These are phyloP conservation scores for Phytophthora meadii DNA, from an alignment of 352 stramenopile genomes.

Conservation along the genomic window DNA sequence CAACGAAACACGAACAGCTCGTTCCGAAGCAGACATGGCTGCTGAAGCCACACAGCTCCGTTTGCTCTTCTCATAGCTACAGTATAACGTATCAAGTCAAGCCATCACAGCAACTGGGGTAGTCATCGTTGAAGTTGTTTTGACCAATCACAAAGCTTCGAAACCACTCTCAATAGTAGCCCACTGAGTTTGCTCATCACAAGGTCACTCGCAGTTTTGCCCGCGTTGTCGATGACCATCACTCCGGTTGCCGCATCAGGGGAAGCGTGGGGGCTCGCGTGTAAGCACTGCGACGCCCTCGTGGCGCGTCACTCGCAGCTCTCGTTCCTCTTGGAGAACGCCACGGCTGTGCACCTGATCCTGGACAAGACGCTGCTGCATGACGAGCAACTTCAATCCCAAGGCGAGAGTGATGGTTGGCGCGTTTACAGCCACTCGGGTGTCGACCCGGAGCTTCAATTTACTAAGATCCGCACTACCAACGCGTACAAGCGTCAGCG, in stretches of 20 bases:
- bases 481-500: constrained; percentile 46
- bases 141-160: constrained; percentile 22
- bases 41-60: constrained; percentile 67
- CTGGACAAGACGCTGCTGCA: constrained; percentile 46
- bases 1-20: constrained; percentile 74
- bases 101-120: not conserved
- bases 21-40: constrained; percentile 84
- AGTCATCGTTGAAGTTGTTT: constrained; percentile 26
- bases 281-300: constrained; percentile 34
- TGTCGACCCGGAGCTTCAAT: constrained; percentile 42
- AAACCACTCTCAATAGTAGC: constrained; percentile 7
- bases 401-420: constrained; percentile 39
- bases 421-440: constrained; percentile 34
- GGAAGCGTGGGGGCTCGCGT: constrained; percentile 40
- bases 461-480: constrained; percentile 56
- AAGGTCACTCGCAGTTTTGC: constrained; percentile 7
- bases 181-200: constrained; percentile 10
- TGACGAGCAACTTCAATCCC: constrained; percentile 37
- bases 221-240: constrained; percentile 23
- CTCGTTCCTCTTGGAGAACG: constrained; percentile 59
- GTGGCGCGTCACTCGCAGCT: constrained; percentile 51
- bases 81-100: not conserved
- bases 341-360: constrained; percentile 53
- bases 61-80: constrained; percentile 36
- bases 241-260: not conserved